Base-by-base conservation (phyloP, 2,329 filamentous ascomycete genomes). In the Microascus cirrosus region DNA sequence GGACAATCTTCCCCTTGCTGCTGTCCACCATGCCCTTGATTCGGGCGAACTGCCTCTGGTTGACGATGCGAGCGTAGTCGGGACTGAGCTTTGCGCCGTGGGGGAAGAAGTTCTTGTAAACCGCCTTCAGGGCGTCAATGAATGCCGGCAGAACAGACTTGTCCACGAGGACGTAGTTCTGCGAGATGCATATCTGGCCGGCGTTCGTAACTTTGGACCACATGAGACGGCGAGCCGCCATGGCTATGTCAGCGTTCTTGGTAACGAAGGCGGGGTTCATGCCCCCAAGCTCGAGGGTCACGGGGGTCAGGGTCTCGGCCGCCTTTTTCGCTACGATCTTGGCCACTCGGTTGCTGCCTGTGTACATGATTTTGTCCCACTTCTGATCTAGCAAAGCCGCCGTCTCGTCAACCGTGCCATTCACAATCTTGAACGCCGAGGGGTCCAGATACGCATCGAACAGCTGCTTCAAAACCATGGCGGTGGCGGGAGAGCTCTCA, bases 321-420 rank as follows among this genome's bases (percentile, higher is more conserved):
- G 93, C 94, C 70, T 95, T 96, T 71, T 92, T 86, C 54, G 90
- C 83, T 57, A 97, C 85, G 66, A 97, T 92, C 68, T 86, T 90
- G 67, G 89, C 94, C 20, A 96, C 90, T 32, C 69, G 75, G 56
- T 81, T 80, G 65, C 84, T 86, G 58, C 94, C 94, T 1, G 94
- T 99, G 76, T 96, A 99, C 77, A 94, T 92, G 67, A 99, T 95
- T 81, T 96, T 97, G 75, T 95, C 92, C 87, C 92, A 99, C 71
- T 93, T 93, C 75, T 91, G 83, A 59, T 93, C 84, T 36, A 99
- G 80, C 52, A 97, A 75, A 13, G 84, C 85, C 53, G 88, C 90
- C 3, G 88, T 91, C 77, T 96, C 90, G 3, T 86, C 79, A 22
- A 96, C 74, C 32, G 77, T 85, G 60, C 94, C 94, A 69, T 96